phyloP scores from a whole-genome alignment of 768 basidiomycete genomes.

The Suillus subalutaceus region DNA sequence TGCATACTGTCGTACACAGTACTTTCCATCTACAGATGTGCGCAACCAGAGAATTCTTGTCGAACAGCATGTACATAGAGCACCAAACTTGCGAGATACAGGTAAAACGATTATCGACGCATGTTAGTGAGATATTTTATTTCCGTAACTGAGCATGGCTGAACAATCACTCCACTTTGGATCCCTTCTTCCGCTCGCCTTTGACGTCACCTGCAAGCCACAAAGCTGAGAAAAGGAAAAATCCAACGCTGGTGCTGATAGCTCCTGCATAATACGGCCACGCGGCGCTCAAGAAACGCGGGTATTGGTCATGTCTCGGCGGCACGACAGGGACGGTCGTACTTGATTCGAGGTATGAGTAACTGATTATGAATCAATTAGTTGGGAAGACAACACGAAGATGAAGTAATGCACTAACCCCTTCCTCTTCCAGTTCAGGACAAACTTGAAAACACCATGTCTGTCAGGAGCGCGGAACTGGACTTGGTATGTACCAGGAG shows the following conservation, averaged over 20 bases:
- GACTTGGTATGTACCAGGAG: constrained; percentile 73
- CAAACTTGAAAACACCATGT: constrained; percentile 98
- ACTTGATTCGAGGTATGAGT: constrained; percentile 72
- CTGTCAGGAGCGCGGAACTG: constrained; percentile 91
- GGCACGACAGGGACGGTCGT: constrained; percentile 89
- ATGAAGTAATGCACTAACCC: constrained; percentile 54
- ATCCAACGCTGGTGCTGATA: constrained; percentile 83
- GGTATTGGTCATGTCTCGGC: constrained; percentile 92
- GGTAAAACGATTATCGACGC: not conserved
- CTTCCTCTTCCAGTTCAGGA: constrained; percentile 87
- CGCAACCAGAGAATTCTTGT: not conserved
- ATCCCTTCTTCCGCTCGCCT: constrained; percentile 55
- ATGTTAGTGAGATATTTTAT: constrained; percentile 11
- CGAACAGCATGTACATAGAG: constrained; percentile 8
- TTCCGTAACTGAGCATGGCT: not conserved
- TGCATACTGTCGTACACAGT: constrained; percentile 15
- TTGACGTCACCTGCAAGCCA: constrained; percentile 87
- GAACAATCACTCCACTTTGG: constrained; percentile 30
- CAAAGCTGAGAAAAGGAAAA: constrained; percentile 82
- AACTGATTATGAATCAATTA: constrained; percentile 43
- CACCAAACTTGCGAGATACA: not conserved
- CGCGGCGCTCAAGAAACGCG: constrained; percentile 92
- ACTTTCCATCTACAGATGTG: constrained; percentile 30
- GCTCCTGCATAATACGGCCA: constrained; percentile 96
- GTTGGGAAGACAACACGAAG: not conserved